A percentile compares a stretch with the other conserved stretches of the same genome.
Evolutionary conservation across 75 land plant species (phyloP).

Genomic region (Pinus taeda): DNA sequence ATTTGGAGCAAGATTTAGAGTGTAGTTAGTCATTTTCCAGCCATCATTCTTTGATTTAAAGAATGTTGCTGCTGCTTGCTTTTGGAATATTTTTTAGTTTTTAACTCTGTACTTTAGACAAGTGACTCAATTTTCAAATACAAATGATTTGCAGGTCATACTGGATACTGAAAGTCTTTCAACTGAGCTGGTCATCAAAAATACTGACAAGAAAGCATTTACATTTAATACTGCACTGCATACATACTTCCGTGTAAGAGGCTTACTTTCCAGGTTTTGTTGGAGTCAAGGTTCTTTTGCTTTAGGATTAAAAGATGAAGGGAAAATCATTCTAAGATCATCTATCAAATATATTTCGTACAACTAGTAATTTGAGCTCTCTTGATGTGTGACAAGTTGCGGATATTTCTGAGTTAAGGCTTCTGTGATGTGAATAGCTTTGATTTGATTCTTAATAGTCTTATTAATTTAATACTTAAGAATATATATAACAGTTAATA

Average conservation of each 20-base stretch:
- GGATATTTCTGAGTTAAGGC: no score
- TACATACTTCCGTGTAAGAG: slow-evolving; percentile 82
- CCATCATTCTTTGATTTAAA: no score
- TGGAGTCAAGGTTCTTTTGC: not conserved
- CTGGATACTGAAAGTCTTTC: slow-evolving; percentile 51
- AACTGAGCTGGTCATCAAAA: slow-evolving; percentile 62
- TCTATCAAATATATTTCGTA: not conserved
- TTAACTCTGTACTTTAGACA: not conserved
- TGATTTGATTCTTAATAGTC: no score
- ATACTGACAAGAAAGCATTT: slow-evolving; percentile 78
- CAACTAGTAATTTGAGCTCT: slow-evolving; percentile 3
- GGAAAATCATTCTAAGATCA: not conserved
- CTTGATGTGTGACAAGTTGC: not conserved
- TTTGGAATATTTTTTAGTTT: slow-evolving; percentile 1
- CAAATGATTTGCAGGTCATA: slow-evolving; percentile 47
- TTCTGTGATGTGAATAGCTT: no score
- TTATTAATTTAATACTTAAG: no score
- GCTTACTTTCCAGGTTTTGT: slow-evolving; percentile 8
- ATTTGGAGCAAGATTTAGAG: not conserved
- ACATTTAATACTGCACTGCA: slow-evolving; percentile 89
- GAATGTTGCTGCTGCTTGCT: not conserved
- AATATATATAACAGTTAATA: no score
- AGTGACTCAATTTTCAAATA: not conserved
- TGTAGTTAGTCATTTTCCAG: no score
- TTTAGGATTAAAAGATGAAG: not conserved